These are phyloP conservation scores for Fusarium sulawesiense DNA, from an alignment of 2,329 filamentous ascomycete species.

Conservation along the genomic window DNA sequence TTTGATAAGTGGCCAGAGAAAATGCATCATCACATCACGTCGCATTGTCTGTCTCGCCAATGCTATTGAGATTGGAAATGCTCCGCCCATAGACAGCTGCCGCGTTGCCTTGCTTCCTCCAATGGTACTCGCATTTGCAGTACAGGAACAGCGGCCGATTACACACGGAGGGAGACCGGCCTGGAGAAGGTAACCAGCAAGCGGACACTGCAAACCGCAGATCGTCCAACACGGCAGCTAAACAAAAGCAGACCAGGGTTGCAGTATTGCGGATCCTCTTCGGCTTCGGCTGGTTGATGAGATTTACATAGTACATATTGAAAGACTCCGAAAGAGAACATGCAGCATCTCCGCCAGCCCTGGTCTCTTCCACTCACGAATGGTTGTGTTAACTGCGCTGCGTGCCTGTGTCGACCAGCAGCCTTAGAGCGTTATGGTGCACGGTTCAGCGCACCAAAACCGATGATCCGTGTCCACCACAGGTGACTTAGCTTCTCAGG, in stretches of 20 bases:
- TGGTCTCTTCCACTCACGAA: slow-evolving; percentile 33
- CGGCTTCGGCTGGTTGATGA: slow-evolving; percentile 37
- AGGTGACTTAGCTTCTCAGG: not conserved
- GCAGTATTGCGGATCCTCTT: slow-evolving; percentile 37
- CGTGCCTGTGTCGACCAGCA: slow-evolving; percentile 35
- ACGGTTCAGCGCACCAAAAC: slow-evolving; percentile 43
- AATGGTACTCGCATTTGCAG: slow-evolving; percentile 29
- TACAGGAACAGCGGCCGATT: slow-evolving; percentile 34
- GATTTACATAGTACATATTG: slow-evolving; percentile 36
- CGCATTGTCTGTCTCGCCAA: slow-evolving; percentile 39
- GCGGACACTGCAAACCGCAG: slow-evolving; percentile 43
- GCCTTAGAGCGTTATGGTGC: slow-evolving; percentile 41
- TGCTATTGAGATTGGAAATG: slow-evolving; percentile 39
- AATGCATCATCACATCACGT: slow-evolving; percentile 46
- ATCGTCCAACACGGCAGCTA: slow-evolving; percentile 44
- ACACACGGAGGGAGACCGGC: slow-evolving; percentile 28
- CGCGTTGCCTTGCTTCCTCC: slow-evolving; percentile 38
- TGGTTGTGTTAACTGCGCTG: slow-evolving; percentile 35
- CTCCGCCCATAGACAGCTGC: slow-evolving; percentile 40
- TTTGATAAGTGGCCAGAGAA: slow-evolving; percentile 35
- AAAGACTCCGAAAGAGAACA: slow-evolving; percentile 32
- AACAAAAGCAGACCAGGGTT: slow-evolving; percentile 39
- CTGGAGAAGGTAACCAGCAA: slow-evolving; percentile 29
- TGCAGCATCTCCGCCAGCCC: slow-evolving; percentile 44
- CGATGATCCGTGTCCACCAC: slow-evolving; percentile 31